A percentile compares a stretch with the other conserved stretches of the same genome.
These are phyloP conservation scores for Aristolochia fimbriata DNA, from an alignment of 164 flowering plant genomes.

Conservation along the genomic window DNA sequence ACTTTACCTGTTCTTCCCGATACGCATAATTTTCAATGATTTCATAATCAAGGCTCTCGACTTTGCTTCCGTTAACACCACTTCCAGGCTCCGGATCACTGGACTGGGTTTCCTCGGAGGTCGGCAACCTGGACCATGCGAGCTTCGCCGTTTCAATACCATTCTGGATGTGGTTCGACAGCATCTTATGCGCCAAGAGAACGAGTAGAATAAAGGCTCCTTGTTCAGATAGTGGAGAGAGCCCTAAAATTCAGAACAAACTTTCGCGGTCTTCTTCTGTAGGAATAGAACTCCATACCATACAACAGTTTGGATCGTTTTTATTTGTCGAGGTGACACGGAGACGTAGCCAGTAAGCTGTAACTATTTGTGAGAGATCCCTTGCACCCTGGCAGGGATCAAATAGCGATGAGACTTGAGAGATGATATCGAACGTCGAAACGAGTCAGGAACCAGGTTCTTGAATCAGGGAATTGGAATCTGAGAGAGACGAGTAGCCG, in stretches of 20 bases:
- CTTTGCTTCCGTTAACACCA: conserved; percentile 24
- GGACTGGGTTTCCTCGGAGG: conserved; percentile 42
- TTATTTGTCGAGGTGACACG: neutral
- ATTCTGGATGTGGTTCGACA: conserved; percentile 55
- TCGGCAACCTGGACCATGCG: conserved; percentile 78
- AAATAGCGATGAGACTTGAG: neutral
- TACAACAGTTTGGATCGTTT: neutral
- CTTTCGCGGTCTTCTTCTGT: neutral
- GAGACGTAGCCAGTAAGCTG: neutral
- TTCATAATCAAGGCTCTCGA: conserved; percentile 93
- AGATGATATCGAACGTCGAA: neutral
- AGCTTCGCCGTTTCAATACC: conserved; percentile 77
- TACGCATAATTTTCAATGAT: conserved; percentile 87
- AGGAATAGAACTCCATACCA: neutral
- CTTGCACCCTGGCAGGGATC: neutral
- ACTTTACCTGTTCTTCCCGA: conserved; percentile 74
- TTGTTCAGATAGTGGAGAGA: neutral
- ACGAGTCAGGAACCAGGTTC: neutral
- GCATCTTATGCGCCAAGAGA: conserved; percentile 20
- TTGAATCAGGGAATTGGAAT: neutral
- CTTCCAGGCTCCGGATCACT: conserved; percentile 30
- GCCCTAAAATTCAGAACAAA: conserved; percentile 2
- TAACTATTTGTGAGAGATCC: too few species aligned
- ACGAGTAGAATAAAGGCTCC: neutral
- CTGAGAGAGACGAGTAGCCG: neutral